Evolutionary conservation across 139 green algal genomes (phyloP).

Genomic region (Chlamydomonas urium): DNA sequence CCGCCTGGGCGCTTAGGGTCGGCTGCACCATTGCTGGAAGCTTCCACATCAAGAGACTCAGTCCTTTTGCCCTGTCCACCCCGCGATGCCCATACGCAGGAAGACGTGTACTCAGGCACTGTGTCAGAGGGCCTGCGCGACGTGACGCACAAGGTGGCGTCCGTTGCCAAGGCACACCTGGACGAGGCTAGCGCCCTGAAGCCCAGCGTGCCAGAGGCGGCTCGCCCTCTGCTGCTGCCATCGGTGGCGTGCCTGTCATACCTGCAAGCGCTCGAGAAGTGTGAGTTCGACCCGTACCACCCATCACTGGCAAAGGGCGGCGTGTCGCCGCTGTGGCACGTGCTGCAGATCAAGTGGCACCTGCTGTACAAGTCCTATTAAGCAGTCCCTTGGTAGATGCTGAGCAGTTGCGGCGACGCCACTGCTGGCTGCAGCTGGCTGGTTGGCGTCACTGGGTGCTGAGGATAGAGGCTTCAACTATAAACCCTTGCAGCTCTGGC

Average conservation of each 20-base stretch:
- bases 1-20: too few species aligned
- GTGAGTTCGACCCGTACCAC: conserved; percentile 63
- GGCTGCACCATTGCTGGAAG: too few species aligned
- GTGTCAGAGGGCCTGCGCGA: conserved; percentile 48
- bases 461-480: too few species aligned
- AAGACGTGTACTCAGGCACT: conserved; percentile 38
- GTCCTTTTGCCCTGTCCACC: too few species aligned
- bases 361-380: conserved; percentile 19
- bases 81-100: too few species aligned
- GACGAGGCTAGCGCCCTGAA: conserved; percentile 51
- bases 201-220: conserved; percentile 25
- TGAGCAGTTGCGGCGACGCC: too few species aligned
- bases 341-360: conserved; percentile 61
- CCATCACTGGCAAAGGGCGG: conserved; percentile 23
- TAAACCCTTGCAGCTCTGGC: too few species aligned
- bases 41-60: too few species aligned
- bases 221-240: conserved; percentile 50
- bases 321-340: conserved; percentile 49
- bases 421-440: too few species aligned
- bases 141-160: conserved; percentile 52
- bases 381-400: too few species aligned
- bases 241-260: conserved; percentile 45
- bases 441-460: too few species aligned
- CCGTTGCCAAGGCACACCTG: conserved; percentile 59
- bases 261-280: conserved; percentile 56